These are phyloP conservation scores for Mortierella claussenii DNA, from an alignment of 192 early-diverging fungal genomes.

Conservation along the genomic window DNA sequence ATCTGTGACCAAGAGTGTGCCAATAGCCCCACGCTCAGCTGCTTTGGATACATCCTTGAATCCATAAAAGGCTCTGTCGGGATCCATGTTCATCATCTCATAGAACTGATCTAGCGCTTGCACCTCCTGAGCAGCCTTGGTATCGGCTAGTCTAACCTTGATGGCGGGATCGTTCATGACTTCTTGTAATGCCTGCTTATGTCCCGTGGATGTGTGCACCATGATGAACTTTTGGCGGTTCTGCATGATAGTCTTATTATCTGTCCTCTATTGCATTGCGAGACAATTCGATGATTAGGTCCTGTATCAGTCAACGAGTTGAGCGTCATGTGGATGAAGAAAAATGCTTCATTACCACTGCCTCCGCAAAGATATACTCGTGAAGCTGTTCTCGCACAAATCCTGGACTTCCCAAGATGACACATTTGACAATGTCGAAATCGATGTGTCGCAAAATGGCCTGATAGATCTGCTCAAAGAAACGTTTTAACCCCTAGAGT, in stretches of 20 bases:
- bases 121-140: constrained; percentile 91
- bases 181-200: constrained; percentile 96
- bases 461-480: constrained; percentile 93
- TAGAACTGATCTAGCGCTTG: constrained; percentile 87
- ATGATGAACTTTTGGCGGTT: constrained; percentile 89
- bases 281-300: background rate
- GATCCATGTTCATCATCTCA: constrained; percentile 88
- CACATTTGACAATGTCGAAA: constrained; percentile 94
- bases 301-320: background rate
- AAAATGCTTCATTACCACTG: constrained; percentile 68
- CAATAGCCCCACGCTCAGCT: constrained; percentile 86
- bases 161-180: constrained; percentile 89
- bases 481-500: constrained; percentile 72
- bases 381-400: constrained; percentile 93
- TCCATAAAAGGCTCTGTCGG: constrained; percentile 94
- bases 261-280: constrained; percentile 73
- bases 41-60: constrained; percentile 86
- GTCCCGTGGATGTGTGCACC: constrained; percentile 94
- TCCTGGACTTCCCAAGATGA: constrained; percentile 96
- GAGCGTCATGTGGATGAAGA: background rate
- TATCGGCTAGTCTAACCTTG: constrained; percentile 84
- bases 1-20: constrained; percentile 91
- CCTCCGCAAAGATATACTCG: constrained; percentile 86
- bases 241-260: constrained; percentile 84
- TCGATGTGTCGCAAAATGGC: constrained; percentile 89